Base-by-base conservation (phyloP, 1,284 basidiomycete genomes). In the Ganoderma boninense region DNA sequence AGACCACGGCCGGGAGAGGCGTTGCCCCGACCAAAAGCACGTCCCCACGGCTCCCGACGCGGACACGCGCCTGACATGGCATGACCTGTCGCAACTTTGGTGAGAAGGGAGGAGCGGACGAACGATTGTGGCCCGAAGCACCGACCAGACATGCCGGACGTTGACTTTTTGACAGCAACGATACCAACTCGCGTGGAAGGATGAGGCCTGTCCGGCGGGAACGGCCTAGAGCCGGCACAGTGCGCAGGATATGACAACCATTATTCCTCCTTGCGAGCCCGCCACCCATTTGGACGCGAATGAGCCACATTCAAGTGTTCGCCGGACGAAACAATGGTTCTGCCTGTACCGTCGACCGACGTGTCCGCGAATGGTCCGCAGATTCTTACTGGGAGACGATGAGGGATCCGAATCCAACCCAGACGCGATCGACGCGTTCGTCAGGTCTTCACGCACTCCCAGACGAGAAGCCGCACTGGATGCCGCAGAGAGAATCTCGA, bases 81-180 rank as follows among this genome's bases (percentile, higher is more conserved):
- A 67, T 70, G 73, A 70, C 70, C 70, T 69, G 67, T 71, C 67
- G 66, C 29, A 62, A 67, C 59, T 49, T 66, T 65, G 52, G 65
- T 69, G 35, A 71, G 73, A 74, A 74, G 73, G 62, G 63, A 66
- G 67, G 67, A 67, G 65, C 69, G 57, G 49, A 62, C 29, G 42
- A 56, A 62, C 29, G 42, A 56, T 54, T 72, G 60, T 66, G 68
- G 65, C 42, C 40, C 67, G 69, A 70, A 74, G 70, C 62, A 67
- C 68, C 42, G 60, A 69, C 70, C 67, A 42, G 70, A 74, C 73
- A 62, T 74, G 73, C 67, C 68, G 60, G 64, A 44, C 67, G 68
- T 65, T 56, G 61, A 40, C 13, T 52, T 32, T 52, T 65, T 74
- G 73, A 74, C 73, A 74, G 73, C 64, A 67, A 74, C 63, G 62